Evolutionary conservation across 225 moss, liverwort and hornwort genomes (phyloP), one percentile per base, ranked within the genome.

Genomic region (Anthoceros angustus): DNA sequence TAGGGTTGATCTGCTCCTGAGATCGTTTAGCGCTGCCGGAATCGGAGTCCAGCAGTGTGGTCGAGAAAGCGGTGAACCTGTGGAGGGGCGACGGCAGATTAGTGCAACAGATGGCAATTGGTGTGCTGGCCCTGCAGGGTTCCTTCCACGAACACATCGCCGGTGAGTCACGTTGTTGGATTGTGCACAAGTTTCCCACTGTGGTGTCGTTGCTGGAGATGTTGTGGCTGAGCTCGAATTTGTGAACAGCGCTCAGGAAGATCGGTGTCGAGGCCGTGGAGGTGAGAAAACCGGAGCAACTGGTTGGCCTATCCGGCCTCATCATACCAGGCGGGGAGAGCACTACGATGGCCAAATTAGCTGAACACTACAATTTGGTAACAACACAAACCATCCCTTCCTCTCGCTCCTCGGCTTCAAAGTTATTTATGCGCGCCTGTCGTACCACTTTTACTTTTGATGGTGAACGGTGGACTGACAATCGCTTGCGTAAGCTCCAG

Each of bases 291-390:
- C 91, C 91, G 0, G 95, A 83, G 78, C 91, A 98, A 74, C 78
- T 98, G 76, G 71, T 64, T 68, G 88, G 85, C 15, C 72, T 98
- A 64, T 64, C 85, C 8, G 95, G 95, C 39, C 87, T 98, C 21
- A 98, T 98, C 21, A 92, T 98, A 42, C 95, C 95, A 0, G 91
- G 95, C 26, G 95, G 95, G 41, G 95, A 98, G 80, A 98, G 95
- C 84, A 92, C 95, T 68, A 87, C 95, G 42, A 98, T 98, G 95
- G 95, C 91, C 66, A 98, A 87, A 72, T 72, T 98, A 40, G 95
- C 95, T 42, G 88, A 86, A 77, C 73, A 87, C 62, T 88, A 88
- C 67, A 82, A 77, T 65, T 76, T 98, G 55, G 95, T 98, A 25
- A 39, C 80, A 75, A 12, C 42, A 12, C 23, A 26, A 3, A 42